phyloP scores from a whole-genome alignment of 140 eudicot genomes.

The Stevia rebaudiana region DNA sequence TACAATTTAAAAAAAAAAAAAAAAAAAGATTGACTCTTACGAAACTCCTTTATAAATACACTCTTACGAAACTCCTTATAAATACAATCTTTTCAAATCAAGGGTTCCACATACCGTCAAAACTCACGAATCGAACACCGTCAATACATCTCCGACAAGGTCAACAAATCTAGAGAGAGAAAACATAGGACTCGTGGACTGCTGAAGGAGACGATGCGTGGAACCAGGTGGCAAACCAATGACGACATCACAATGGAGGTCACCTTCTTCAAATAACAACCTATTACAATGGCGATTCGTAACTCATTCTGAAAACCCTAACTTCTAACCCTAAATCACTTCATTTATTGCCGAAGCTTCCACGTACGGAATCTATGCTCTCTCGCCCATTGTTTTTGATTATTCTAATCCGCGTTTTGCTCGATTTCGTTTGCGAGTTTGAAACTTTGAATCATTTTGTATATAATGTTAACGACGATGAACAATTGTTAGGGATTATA shows the following conservation, averaged over 20 bases:
- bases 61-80: no score
- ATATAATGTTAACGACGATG: not conserved
- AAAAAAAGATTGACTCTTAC: no score
- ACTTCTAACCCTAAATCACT: not conserved
- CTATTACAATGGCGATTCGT: no score
- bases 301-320: not conserved
- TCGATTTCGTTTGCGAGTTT: constrained; percentile 1
- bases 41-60: no score
- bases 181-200: constrained; percentile 45
- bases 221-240: constrained; percentile 39
- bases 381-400: not conserved
- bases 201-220: constrained; percentile 55
- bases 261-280: no score
- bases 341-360: not conserved
- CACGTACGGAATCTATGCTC: constrained; percentile 15
- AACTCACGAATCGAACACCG: not conserved
- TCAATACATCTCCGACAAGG: constrained; percentile 21
- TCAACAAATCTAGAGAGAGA: constrained; percentile 17
- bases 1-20: no score
- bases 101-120: no score
- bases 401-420: not conserved
- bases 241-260: constrained; percentile 39
- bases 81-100: no score
- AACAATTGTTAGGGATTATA: not conserved
- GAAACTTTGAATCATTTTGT: not conserved